Evolutionary conservation across 345 rosid species (phyloP), one percentile per base, ranked within the genome.

Genomic region (Camelina hispida): DNA sequence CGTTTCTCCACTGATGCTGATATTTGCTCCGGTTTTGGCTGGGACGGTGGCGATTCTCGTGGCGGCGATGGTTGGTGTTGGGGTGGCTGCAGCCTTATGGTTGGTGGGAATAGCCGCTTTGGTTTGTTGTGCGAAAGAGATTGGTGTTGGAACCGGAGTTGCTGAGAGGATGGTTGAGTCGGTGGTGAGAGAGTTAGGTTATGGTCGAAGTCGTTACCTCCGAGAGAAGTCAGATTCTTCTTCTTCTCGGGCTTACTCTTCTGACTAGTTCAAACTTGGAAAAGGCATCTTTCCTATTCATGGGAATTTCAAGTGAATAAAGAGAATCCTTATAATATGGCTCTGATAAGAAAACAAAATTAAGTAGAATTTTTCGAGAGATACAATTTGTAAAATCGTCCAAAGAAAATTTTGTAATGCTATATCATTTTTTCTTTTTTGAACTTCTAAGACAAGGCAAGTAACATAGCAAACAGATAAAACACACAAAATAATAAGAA

Each of bases 11-110:
- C 62, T 80, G 25, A 65, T 85, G 46, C 59, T 85, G 69, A 28
- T 84, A 30, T 78, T 82, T 79, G 72, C 72, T 58, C 87, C 87
- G 23, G 71, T 83, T 35, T 77, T 87, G 58, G 34, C 68, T 2
- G 59, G 34, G 15, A 68, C 74, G 17, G 57, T 69, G 1, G 73
- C 71, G 28, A 42, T 80, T 59, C 13, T 84, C 62, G 74, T 23
- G n/a, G 69, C 58, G 13, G 83, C 78, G 15, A 32, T 74, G 82
- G 75, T 58, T 6, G 84, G 87, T 25, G 72, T 78, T 25, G 79
- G 76, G 3, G 43, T 63, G n/a, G 83, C 84, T 7, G 74, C 71
- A 40, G 57, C 66, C 66, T 78, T 77, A 83, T 79, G 82, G 60
- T 2, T 81, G 16, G 35, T 60, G 22, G 90, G 87, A 25, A 56